Evolutionary conservation across 257 asterid genomes (phyloP), one percentile per base, ranked within the genome.

Genomic region (Forsythia suspensa): DNA sequence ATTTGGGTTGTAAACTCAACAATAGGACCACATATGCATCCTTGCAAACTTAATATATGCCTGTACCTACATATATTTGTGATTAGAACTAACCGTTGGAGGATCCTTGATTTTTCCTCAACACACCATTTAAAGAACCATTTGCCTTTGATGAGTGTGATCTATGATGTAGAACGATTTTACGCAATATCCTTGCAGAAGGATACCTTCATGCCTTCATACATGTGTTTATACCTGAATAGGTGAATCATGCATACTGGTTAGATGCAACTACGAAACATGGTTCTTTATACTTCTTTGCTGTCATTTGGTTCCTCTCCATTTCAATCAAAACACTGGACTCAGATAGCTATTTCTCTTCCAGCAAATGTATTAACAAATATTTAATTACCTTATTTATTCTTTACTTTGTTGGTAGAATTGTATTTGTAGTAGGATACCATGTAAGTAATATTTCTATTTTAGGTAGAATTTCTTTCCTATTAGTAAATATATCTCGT

Each of bases 21-120:
- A n/a, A 40, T 43, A 61, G 40, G 46, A 51, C 41, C 69, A 74
- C n/a, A 29, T 36, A 15, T 38, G 40, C 40, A 21, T 41, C 16
- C 59, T 20, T 73, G 71, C 63, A 7, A 74, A 70, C 68, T 36
- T n/a, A 11, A 44, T 37, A 15, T 6, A 3, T 7, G 55, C 18
- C 11, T 21, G 11, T 73, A 37, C 13, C 69, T 63, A 43, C 70
- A 74, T 42, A 69, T 73, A 74, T 42, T 73, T n/a, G n/a, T 82
- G 16, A 71, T 78, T 21, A 24, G 51, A 72, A 18, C 51, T 16
- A 52, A 46, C 15, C 67, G 0, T 6, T 5, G 4, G 29, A 16
- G 20, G 61, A 15, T 59, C 67, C 34, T 18, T 59, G 67, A 59
- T 59, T 59, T 59, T 18, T 36, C 12, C 11, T 20, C 10, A n/a